These are phyloP conservation scores for Torulaspora pretoriensis DNA, from an alignment of 1,139 yeast species.

Conservation along the genomic window DNA sequence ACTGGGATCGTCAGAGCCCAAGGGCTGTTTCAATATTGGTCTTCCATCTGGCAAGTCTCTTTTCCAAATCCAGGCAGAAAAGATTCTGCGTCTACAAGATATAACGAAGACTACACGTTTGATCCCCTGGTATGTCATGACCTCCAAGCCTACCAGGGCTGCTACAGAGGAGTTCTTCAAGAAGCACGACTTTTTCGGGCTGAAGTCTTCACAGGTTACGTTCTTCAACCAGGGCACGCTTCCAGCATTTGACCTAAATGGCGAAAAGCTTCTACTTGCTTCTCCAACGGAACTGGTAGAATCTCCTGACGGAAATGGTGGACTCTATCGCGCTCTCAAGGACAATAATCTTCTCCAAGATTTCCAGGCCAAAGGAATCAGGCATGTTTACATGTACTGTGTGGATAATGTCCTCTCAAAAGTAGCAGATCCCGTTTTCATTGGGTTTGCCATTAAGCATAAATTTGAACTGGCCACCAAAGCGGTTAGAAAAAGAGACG, in stretches of 20 bases:
- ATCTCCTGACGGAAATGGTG: conserved; percentile 99
- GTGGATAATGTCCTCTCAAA: conserved; percentile 91
- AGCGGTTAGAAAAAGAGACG: conserved; percentile 88
- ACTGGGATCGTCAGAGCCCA: conserved; percentile 82
- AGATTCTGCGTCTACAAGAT: conserved; percentile 59
- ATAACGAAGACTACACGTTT: conserved; percentile 44
- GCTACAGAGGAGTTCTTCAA: conserved; percentile 73
- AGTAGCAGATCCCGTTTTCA: conserved; percentile 89
- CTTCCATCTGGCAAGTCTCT: conserved; percentile 80
- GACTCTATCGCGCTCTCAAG: conserved; percentile 79
- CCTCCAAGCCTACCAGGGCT: conserved; percentile 80
- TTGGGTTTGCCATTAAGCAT: conserved; percentile 76
- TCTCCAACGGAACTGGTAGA: conserved; percentile 56
- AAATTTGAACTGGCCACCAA: conserved; percentile 80
- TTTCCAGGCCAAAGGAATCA: conserved; percentile 62
- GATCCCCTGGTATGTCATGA: conserved; percentile 91
- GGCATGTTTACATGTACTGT: conserved; percentile 94
- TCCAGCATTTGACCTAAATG: conserved; percentile 78
- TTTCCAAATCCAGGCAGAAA: conserved; percentile 91
- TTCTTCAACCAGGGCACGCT: conserved; percentile 94
- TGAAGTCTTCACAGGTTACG: conserved; percentile 51
- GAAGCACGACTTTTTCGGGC: conserved; percentile 64
- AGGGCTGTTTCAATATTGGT: conserved; percentile 87
- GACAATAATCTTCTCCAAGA: conserved; percentile 65
- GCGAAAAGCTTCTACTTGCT: conserved; percentile 64